These are phyloP conservation scores for Metschnikowia borealis DNA, from an alignment of 805 yeast species.

Conservation along the genomic window DNA sequence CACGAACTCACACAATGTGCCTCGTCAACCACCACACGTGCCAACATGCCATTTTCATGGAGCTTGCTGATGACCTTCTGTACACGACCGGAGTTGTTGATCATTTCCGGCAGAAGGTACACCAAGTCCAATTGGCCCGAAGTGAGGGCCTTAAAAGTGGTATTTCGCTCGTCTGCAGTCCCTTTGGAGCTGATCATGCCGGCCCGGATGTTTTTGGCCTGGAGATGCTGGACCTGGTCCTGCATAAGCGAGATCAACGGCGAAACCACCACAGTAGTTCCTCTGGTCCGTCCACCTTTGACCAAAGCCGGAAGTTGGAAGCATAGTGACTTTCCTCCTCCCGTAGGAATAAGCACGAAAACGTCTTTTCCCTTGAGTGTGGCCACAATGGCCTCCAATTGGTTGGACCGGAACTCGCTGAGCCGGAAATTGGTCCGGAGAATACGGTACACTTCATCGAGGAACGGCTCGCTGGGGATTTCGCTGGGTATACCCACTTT, in stretches of 20 bases:
- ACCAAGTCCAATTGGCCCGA: slow-evolving; percentile 70
- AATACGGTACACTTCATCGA: slow-evolving; percentile 59
- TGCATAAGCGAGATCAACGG: slow-evolving; percentile 96
- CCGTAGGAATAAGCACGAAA: slow-evolving; percentile 96
- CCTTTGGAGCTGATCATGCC: slow-evolving; percentile 85
- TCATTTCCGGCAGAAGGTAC: slow-evolving; percentile 93
- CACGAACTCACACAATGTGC: slow-evolving; percentile 98
- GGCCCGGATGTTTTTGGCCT: slow-evolving; percentile 65
- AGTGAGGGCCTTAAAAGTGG: slow-evolving; percentile 57
- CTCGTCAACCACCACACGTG: slow-evolving; percentile 90
- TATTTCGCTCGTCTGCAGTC: slow-evolving; percentile 55
- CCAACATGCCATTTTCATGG: slow-evolving; percentile 53
- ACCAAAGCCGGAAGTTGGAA: slow-evolving; percentile 93
- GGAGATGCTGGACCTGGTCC: slow-evolving; percentile 86
- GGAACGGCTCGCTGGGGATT: slow-evolving; percentile 41
- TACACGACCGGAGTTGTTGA: slow-evolving; percentile 67
- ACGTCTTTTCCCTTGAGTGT: slow-evolving; percentile 77
- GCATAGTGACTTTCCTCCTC: slow-evolving; percentile 96
- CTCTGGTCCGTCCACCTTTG: slow-evolving; percentile 65
- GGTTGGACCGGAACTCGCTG: slow-evolving; percentile 71
- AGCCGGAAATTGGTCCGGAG: slow-evolving; percentile 61
- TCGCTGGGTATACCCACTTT: slow-evolving; percentile 1
- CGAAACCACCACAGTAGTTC: slow-evolving; percentile 88
- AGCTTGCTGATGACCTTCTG: slow-evolving; percentile 58
- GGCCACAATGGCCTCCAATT: slow-evolving; percentile 80